Evolutionary conservation across 2,329 filamentous ascomycete genomes (phyloP).

Genomic region (Fusarium sororula): DNA sequence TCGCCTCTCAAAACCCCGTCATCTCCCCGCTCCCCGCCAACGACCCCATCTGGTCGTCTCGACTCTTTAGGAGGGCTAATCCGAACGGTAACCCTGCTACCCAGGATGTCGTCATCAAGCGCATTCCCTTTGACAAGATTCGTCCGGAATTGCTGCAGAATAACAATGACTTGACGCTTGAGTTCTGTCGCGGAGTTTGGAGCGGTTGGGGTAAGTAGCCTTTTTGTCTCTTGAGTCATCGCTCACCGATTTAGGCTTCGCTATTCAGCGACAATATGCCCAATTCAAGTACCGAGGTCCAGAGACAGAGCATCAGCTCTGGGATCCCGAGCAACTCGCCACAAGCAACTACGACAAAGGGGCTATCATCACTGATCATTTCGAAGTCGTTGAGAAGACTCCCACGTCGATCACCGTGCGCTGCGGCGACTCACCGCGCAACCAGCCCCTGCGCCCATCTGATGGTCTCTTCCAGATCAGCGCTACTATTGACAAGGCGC

Average conservation of each 20-base stretch:
- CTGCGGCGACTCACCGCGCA: conserved; percentile 71
- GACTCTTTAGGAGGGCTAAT: conserved; percentile 68
- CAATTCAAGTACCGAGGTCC: conserved; percentile 67
- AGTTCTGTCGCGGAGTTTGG: conserved; percentile 75
- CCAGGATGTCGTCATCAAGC: conserved; percentile 71
- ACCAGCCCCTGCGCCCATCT: conserved; percentile 62
- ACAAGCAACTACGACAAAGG: conserved; percentile 68
- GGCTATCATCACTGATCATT: conserved; percentile 74
- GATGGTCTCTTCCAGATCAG: conserved; percentile 75
- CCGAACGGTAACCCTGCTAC: conserved; percentile 68
- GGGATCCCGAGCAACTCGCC: conserved; percentile 64
- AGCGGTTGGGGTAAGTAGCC: conserved; percentile 64
- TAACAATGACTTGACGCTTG: conserved; percentile 66
- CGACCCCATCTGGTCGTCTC: conserved; percentile 69
- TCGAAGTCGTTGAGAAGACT: conserved; percentile 74
- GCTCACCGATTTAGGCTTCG: conserved; percentile 55
- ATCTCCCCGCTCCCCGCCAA: conserved; percentile 65
- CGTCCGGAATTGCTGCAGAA: conserved; percentile 71
- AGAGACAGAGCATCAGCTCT: conserved; percentile 70
- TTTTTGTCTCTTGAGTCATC: not conserved
- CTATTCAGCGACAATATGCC: conserved; percentile 66
- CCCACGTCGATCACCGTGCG: conserved; percentile 68
- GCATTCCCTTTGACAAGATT: conserved; percentile 70
- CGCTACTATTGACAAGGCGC: conserved; percentile 66
- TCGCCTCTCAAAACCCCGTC: conserved; percentile 63